phyloP scores from a whole-genome alignment of 768 basidiomycete genomes.

The Auriscalpium microsporum region DNA sequence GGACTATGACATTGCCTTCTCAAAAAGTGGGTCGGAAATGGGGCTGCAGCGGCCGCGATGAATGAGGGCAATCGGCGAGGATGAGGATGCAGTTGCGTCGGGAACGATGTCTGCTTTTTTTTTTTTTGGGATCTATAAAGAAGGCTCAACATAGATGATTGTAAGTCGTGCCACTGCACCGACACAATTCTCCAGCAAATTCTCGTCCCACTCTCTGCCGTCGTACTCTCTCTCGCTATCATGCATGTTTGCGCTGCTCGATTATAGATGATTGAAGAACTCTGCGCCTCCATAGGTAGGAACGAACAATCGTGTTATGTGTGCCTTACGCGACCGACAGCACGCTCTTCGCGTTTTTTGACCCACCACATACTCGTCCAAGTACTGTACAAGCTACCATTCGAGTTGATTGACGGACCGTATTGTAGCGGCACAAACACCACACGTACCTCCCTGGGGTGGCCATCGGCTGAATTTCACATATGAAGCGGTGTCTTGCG shows the following conservation, averaged over 20 bases:
- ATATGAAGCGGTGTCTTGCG: constrained; percentile 1
- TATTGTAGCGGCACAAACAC: no score
- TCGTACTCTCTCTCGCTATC: constrained; percentile 33
- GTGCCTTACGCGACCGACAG: constrained; percentile 80
- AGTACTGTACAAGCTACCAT: constrained; percentile 67
- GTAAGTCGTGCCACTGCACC: neutral
- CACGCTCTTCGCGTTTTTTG: constrained; percentile 89
- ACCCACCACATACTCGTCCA: constrained; percentile 85
- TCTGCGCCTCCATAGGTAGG: constrained; percentile 29
- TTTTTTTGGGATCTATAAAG: constrained; percentile 1
- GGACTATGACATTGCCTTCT: constrained; percentile 92
- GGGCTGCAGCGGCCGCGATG: constrained; percentile 25
- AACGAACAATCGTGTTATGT: neutral
- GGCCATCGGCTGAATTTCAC: constrained; percentile 9
- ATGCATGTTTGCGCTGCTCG: constrained; percentile 63
- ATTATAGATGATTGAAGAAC: constrained; percentile 96
- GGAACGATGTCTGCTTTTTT: constrained; percentile 33
- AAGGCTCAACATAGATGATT: neutral
- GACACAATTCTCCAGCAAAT: constrained; percentile 20
- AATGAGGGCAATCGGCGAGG: constrained; percentile 21
- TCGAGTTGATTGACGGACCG: no score
- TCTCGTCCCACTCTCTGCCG: constrained; percentile 21
- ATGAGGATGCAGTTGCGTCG: constrained; percentile 58
- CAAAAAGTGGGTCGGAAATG: constrained; percentile 57
- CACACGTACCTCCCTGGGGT: constrained; percentile 45